A percentile compares a stretch with the other conserved stretches of the same genome.
These are phyloP conservation scores for Ceratocystis alfenasii DNA, from an alignment of 2,329 filamentous ascomycete genomes.

Conservation along the genomic window DNA sequence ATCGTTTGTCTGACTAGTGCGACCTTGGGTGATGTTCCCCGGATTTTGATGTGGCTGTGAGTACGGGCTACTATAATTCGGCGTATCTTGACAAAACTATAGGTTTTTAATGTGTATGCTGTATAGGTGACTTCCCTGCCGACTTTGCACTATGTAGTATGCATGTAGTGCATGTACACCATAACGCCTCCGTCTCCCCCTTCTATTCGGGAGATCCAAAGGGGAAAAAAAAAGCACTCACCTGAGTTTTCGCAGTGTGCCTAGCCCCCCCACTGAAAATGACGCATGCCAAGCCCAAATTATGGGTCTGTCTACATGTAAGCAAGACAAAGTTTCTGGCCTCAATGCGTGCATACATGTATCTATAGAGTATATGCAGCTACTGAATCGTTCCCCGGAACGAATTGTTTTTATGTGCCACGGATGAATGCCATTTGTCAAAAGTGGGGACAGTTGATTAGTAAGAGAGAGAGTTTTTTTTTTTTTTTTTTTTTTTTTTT, in stretches of 20 bases:
- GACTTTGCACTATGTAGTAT: too few relatives aligned
- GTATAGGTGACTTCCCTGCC: too few relatives aligned
- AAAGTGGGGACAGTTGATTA: too few relatives aligned
- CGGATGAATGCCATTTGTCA: too few relatives aligned
- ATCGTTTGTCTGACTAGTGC: neutral
- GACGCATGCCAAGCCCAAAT: slow-evolving; percentile 1
- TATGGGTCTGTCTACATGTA: neutral
- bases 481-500: neutral
- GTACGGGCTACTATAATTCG: neutral
- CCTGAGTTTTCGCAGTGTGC: neutral
- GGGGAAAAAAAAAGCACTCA: neutral
- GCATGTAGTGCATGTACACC: too few relatives aligned
- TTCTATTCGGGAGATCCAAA: too few relatives aligned
- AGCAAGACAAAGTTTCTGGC: neutral
- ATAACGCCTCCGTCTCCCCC: too few relatives aligned
- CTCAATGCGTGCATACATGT: slow-evolving; percentile 1
- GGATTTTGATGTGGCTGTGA: neutral
- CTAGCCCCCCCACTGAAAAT: neutral
- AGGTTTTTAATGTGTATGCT: too few relatives aligned
- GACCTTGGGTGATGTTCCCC: neutral
- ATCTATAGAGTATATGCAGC: neutral
- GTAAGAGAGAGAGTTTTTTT: too few relatives aligned
- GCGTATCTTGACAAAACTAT: neutral
- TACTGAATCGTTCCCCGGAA: neutral
- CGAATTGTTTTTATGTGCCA: neutral